Conservation (phyloP, 129 eudicot species). For the Artemisia argyi region DNA sequence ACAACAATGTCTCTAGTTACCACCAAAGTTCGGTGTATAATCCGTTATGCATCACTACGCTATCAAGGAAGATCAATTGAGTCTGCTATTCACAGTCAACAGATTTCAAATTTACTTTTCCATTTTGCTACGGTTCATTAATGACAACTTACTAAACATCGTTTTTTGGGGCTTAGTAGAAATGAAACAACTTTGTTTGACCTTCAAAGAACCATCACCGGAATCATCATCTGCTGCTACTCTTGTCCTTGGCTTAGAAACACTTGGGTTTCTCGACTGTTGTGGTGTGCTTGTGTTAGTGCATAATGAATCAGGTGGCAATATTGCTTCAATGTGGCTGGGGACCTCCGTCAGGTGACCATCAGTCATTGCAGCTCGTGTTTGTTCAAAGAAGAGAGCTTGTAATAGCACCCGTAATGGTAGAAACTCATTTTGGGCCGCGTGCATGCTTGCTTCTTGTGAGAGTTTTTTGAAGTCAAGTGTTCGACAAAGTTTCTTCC, state of each 20-base stretch:
- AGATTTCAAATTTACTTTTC: slow-evolving; percentile 7
- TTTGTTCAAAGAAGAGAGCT: slow-evolving; percentile 85
- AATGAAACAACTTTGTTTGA: slow-evolving; percentile 39
- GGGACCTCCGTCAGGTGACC: slow-evolving; percentile 58
- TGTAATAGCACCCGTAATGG: slow-evolving; percentile 88
- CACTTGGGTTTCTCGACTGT: slow-evolving; percentile 51
- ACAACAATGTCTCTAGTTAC: not conserved
- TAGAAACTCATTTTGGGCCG: slow-evolving; percentile 86
- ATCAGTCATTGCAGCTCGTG: slow-evolving; percentile 64
- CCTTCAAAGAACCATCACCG: slow-evolving; percentile 34
- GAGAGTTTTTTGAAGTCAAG: slow-evolving; percentile 86
- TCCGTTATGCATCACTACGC: not conserved
- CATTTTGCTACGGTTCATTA: slow-evolving; percentile 39
- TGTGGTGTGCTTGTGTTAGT: slow-evolving; percentile 31
- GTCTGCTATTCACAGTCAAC: not conserved
- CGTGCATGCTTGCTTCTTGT: slow-evolving; percentile 73
- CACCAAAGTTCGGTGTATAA: not conserved
- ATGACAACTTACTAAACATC: slow-evolving; percentile 69
- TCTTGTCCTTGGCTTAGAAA: slow-evolving; percentile 52
- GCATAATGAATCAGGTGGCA: slow-evolving; percentile 37
- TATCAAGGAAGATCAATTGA: not conserved
- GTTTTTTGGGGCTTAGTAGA: slow-evolving; percentile 47
- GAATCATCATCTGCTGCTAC: slow-evolving; percentile 37
- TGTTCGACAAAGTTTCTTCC: slow-evolving; percentile 74
- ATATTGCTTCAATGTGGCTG: slow-evolving; percentile 55